Percentiles rank a stretch among this genome's conserved stretches.
These are phyloP conservation scores for Sphagnum contortum DNA, from an alignment of 225 moss, liverwort and hornwort species.

Conservation along the genomic window DNA sequence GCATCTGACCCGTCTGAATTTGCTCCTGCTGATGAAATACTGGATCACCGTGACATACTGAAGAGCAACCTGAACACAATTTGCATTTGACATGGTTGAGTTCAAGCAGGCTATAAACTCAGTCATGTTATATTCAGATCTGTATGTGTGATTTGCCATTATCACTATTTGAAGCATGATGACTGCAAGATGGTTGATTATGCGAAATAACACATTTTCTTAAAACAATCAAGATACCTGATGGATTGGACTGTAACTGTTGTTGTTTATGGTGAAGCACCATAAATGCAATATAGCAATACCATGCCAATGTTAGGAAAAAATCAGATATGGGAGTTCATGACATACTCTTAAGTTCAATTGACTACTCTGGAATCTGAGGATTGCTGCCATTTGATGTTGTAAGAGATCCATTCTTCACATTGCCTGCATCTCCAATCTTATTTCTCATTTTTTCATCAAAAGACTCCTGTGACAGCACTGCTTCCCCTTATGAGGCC, in stretches of 20 bases:
- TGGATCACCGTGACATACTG: conserved; percentile 5
- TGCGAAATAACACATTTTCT: too few relatives aligned
- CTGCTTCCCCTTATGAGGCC: conserved; percentile 11
- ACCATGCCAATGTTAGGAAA: not conserved
- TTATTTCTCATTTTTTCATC: conserved; percentile 41
- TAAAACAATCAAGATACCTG: too few relatives aligned
- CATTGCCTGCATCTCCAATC: conserved; percentile 14
- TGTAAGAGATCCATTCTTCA: not conserved
- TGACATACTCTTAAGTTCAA: conserved; percentile 16
- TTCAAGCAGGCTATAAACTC: too few relatives aligned
- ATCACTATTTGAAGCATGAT: too few relatives aligned
- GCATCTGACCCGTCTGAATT: conserved; percentile 37
- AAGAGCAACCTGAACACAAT: too few relatives aligned
- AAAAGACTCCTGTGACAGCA: conserved; percentile 39
- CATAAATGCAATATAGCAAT: not conserved
- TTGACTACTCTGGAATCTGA: conserved; percentile 1
- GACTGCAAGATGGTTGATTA: too few relatives aligned
- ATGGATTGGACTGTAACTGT: too few relatives aligned
- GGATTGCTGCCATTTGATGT: too few relatives aligned
- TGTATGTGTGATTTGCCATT: too few relatives aligned
- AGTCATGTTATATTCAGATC: too few relatives aligned
- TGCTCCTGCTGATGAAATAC: conserved; percentile 9
- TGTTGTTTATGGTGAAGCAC: not conserved
- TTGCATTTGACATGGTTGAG: too few relatives aligned
- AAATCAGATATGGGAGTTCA: not conserved